Conservation (phyloP, 2,329 filamentous ascomycete species). For the Fusarium incarnatum region DNA sequence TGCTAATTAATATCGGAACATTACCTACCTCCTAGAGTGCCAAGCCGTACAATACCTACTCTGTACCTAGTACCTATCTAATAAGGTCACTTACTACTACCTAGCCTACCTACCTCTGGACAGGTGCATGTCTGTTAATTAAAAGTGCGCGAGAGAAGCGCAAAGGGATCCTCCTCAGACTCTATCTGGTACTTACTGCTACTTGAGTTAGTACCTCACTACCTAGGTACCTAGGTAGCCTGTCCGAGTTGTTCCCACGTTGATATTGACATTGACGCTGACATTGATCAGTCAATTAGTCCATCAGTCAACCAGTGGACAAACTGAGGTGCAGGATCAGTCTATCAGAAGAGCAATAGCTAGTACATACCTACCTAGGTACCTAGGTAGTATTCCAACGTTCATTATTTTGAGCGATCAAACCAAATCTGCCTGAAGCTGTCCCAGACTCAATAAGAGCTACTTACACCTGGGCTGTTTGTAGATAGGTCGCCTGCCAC, state of each 20-base stretch:
- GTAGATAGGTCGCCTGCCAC: not conserved
- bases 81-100: not conserved
- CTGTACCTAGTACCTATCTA: not conserved
- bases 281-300: not conserved
- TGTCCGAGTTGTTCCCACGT: conserved; percentile 6
- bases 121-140: not conserved
- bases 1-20: not conserved
- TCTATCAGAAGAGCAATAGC: not conserved
- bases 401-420: not conserved
- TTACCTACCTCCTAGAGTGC: not conserved
- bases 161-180: conserved; percentile 18
- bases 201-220: no score
- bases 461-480: not conserved
- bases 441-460: not conserved
- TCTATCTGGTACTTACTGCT: not conserved
- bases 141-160: conserved; percentile 3
- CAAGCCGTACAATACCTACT: not conserved
- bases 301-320: not conserved
- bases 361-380: not conserved
- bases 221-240: not conserved
- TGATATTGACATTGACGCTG: conserved; percentile 3
- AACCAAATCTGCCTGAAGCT: not conserved
- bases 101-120: not conserved
- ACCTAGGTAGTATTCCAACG: not conserved
- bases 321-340: not conserved